Conservation (phyloP, 441 rosid genomes). For the Erysimum cheiri region DNA sequence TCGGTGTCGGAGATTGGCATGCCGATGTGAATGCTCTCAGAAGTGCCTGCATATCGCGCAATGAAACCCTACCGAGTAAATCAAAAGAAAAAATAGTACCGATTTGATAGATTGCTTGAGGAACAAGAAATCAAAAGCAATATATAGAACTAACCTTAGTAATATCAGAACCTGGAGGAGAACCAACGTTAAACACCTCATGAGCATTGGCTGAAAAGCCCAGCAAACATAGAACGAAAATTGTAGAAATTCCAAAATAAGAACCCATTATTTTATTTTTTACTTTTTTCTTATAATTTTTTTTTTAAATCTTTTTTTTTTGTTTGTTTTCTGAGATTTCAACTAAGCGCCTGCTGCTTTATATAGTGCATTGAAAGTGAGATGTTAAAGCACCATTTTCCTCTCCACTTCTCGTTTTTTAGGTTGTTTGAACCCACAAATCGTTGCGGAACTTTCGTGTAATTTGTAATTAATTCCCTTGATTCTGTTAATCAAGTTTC, state of each 20-base stretch:
- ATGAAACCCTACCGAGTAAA: conserved; percentile 11
- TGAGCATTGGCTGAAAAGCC: conserved; percentile 36
- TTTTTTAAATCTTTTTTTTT: background rate
- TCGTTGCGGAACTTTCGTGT: background rate
- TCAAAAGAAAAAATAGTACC: background rate
- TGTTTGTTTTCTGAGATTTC: background rate
- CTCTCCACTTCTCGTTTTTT: conserved; percentile 31
- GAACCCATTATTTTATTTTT: conserved; percentile 21
- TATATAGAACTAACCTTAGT: conserved; percentile 34
- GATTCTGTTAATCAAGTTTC: background rate
- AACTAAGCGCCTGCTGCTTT: conserved; percentile 6
- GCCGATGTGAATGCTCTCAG: conserved; percentile 55
- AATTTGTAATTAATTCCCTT: background rate
- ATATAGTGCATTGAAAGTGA: conserved; percentile 24
- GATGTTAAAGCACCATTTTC: conserved; percentile 5
- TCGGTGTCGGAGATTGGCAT: conserved; percentile 45
- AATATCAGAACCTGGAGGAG: conserved; percentile 40
- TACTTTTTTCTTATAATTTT: background rate
- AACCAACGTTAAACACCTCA: conserved; percentile 18
- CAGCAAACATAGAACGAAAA: conserved; percentile 35
- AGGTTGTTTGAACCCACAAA: conserved; percentile 11
- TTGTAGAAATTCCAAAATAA: conserved; percentile 19
- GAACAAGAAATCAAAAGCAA: background rate
- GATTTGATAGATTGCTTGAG: background rate
- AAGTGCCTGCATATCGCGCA: conserved; percentile 44